Evolutionary conservation across 306 rosid genomes (phyloP).

Genomic region (Dryas alaskensis): DNA sequence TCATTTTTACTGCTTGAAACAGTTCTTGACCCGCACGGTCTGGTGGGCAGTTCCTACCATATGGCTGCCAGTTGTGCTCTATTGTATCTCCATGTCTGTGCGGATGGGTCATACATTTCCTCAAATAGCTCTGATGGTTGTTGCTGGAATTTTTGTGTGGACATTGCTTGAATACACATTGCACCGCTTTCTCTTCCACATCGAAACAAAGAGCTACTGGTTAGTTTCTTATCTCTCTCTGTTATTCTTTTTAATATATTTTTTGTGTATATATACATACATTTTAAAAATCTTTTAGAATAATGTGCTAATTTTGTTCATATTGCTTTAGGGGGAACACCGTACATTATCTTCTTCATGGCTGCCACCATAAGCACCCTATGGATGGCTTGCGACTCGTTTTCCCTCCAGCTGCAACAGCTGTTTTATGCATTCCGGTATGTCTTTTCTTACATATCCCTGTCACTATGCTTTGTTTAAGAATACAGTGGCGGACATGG

Average conservation of each 20-base stretch:
- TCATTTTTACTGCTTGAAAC: slow-evolving; percentile 40
- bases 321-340: slow-evolving; percentile 76
- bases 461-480: neutral
- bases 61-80: slow-evolving; percentile 90
- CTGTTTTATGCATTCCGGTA: slow-evolving; percentile 71
- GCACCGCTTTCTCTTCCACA: slow-evolving; percentile 93
- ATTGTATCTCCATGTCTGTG: slow-evolving; percentile 49
- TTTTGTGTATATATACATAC: neutral
- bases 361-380: slow-evolving; percentile 98
- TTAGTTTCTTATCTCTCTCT: slow-evolving; percentile 32
- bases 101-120: slow-evolving; percentile 66
- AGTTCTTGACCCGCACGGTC: slow-evolving; percentile 81
- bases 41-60: slow-evolving; percentile 96
- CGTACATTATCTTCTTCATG: slow-evolving; percentile 84
- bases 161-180: slow-evolving; percentile 74
- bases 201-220: slow-evolving; percentile 89
- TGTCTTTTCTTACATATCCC: slow-evolving; percentile 21
- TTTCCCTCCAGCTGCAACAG: slow-evolving; percentile 91
- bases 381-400: slow-evolving; percentile 97
- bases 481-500: slow-evolving; percentile 3
- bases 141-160: slow-evolving; percentile 65
- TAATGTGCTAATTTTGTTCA: slow-evolving; percentile 13
- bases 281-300: neutral
- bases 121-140: slow-evolving; percentile 47
- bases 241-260: slow-evolving; percentile 1